Conservation (phyloP, 805 yeast species). For the Saccharomycopsis vini region DNA sequence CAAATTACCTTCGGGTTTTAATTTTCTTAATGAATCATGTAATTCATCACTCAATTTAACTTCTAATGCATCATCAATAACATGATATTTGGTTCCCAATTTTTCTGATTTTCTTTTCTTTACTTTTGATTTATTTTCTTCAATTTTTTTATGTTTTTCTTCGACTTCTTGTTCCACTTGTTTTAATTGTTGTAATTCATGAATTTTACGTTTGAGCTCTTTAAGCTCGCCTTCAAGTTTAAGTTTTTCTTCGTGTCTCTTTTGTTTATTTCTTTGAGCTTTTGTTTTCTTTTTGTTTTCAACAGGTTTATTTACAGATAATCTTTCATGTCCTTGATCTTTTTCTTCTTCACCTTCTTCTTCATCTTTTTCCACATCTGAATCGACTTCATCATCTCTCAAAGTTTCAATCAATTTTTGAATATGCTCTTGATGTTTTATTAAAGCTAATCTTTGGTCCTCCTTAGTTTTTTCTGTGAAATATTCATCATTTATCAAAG, state of each 20-base stretch:
- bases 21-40: slow-evolving; percentile 70
- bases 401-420: slow-evolving; percentile 54
- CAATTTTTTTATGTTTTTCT: slow-evolving; percentile 15
- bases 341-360: slow-evolving; percentile 29
- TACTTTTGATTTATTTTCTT: slow-evolving; percentile 20
- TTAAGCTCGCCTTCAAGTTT: slow-evolving; percentile 42
- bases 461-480: slow-evolving; percentile 58
- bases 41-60: slow-evolving; percentile 86
- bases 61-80: slow-evolving; percentile 44
- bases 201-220: slow-evolving; percentile 49
- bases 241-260: slow-evolving; percentile 49
- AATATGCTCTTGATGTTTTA: slow-evolving; percentile 56
- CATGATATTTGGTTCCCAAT: slow-evolving; percentile 38
- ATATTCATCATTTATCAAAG: slow-evolving; percentile 58
- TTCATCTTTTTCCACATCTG: slow-evolving; percentile 30
- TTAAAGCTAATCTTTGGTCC: slow-evolving; percentile 49
- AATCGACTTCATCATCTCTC: slow-evolving; percentile 43
- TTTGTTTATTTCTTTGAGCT: slow-evolving; percentile 64
- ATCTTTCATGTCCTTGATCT: slow-evolving; percentile 29
- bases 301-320: slow-evolving; percentile 70
- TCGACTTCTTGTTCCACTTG: slow-evolving; percentile 26
- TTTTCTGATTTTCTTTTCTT: slow-evolving; percentile 28
- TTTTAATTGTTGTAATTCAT: slow-evolving; percentile 46
- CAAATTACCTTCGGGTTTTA: slow-evolving; percentile 86
- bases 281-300: slow-evolving; percentile 64